These are phyloP conservation scores for Lasiodiplodia theobromae DNA, from an alignment of 2,329 filamentous ascomycete species.

Conservation along the genomic window DNA sequence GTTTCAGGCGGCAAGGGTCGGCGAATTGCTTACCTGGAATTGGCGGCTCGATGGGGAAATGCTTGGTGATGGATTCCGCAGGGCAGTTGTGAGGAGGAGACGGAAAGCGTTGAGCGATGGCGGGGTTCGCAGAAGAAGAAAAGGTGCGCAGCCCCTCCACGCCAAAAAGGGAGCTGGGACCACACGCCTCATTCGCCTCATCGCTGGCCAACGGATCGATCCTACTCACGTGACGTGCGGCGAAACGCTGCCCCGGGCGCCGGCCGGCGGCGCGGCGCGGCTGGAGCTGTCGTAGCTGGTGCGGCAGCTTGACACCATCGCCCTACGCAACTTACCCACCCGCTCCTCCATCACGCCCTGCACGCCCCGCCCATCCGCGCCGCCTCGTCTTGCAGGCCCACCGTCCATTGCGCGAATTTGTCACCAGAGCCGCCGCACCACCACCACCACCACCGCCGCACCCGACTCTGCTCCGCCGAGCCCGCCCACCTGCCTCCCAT, in stretches of 20 bases:
- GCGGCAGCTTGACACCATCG: conserved; percentile 17
- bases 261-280: conserved; percentile 6
- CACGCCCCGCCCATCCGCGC: conserved; percentile 13
- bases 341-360: conserved; percentile 3
- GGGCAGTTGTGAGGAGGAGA: conserved; percentile 14
- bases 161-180: conserved; percentile 21
- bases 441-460: not conserved
- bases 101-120: conserved; percentile 30
- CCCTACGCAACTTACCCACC: conserved; percentile 4
- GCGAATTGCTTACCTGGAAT: conserved; percentile 25
- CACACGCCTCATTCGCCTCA: conserved; percentile 12
- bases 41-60: conserved; percentile 1
- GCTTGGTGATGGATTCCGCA: not conserved
- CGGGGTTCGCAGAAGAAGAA: conserved; percentile 23
- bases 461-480: conserved; percentile 20
- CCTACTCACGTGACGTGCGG: not conserved
- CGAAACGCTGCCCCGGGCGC: conserved; percentile 11
- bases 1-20: conserved; percentile 7
- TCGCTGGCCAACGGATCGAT: not conserved
- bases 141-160: conserved; percentile 21
- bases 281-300: conserved; percentile 18
- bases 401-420: conserved; percentile 25
- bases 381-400: not conserved
- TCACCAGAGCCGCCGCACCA: conserved; percentile 15
- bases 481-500: conserved; percentile 11